phyloP scores from a whole-genome alignment of 768 basidiomycete genomes.

The Mycena rebaudengoi region DNA sequence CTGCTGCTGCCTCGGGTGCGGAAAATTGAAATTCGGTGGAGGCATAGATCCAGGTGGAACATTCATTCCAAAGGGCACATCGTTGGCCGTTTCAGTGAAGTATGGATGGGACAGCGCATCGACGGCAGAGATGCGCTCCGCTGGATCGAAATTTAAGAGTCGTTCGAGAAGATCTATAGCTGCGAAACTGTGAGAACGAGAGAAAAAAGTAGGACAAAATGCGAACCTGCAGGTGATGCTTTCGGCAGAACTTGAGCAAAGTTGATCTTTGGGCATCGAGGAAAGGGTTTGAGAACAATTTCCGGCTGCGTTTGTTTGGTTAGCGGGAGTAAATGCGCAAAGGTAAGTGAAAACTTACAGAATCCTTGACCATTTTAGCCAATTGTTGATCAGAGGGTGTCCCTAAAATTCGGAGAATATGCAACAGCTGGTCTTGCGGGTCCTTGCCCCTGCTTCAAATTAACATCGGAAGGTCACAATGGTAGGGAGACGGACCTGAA shows the following conservation, averaged over 20 bases:
- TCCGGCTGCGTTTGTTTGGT: slow-evolving; percentile 65
- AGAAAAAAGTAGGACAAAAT: not conserved
- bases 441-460: slow-evolving; percentile 95
- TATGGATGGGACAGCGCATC: slow-evolving; percentile 94
- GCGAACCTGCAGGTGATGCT: slow-evolving; percentile 81
- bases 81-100: slow-evolving; percentile 69
- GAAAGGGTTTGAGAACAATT: slow-evolving; percentile 83
- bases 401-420: slow-evolving; percentile 97
- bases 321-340: not conserved
- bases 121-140: slow-evolving; percentile 88
- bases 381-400: slow-evolving; percentile 91
- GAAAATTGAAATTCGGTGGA: slow-evolving; percentile 74
- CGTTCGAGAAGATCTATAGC: slow-evolving; percentile 95
- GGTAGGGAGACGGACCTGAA: slow-evolving; percentile 4
- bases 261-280: slow-evolving; percentile 85
- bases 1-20: slow-evolving; percentile 68
- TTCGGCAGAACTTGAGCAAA: slow-evolving; percentile 85
- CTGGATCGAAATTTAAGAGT: slow-evolving; percentile 95
- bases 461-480: slow-evolving; percentile 48
- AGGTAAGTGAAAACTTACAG: slow-evolving; percentile 58
- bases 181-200: slow-evolving; percentile 36
- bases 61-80: slow-evolving; percentile 51
- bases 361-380: slow-evolving; percentile 89
- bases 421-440: slow-evolving; percentile 96
- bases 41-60: slow-evolving; percentile 65